Base-by-base conservation (phyloP, 1,284 basidiomycete species). In the Uromyces viciae-fabae region DNA sequence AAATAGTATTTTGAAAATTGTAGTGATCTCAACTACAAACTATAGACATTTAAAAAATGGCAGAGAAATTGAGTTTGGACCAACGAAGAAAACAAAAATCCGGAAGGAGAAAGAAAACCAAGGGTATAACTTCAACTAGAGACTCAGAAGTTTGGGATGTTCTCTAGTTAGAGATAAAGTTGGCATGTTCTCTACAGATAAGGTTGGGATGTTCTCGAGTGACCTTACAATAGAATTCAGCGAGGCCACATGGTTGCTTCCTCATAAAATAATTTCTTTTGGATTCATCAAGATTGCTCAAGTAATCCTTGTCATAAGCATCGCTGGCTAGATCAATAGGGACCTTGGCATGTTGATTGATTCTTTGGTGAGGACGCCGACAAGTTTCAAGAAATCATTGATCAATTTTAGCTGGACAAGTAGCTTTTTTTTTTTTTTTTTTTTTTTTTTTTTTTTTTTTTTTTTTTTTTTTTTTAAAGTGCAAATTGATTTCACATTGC, bases 151-250 rank as follows among this genome's bases (percentile, higher is more conserved):
- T 22, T 49, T 49, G 46, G 46, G 46, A 49, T 49, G 46, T 22
- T 49, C 46, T 49, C 46, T 11, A 49, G 46, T 49, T 11, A 49
- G 46, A 11, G 22, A 49, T 49, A 49, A 49, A 49, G 46, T 22
- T 49, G 46, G 46, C 46, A 49, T 11, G 22, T 49, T 49, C 46
- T n/a, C n/a, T n/a, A n/a, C n/a, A n/a, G 19, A 62, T 3, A 31
- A 62, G 60, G 3, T 62, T 33, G 8, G 60, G 60, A 62, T 62
- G 60, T 31, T 62, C 60, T 8, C 60, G 60, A 33, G 60, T 17
- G 60, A 62, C 7, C 60, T 62, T 62, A 36, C 8, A 62, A 62
- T 15, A 62, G 36, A 62, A 62, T 31, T 62, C 60, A 62, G 60
- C 60, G 25, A 62, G 60, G 3, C 60, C 60, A 7, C n/a, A 62